A percentile compares a stretch with the other conserved stretches of the same genome.
These are phyloP conservation scores for Talaromyces funiculosus DNA, from an alignment of 2,329 filamentous ascomycete species.

Conservation along the genomic window DNA sequence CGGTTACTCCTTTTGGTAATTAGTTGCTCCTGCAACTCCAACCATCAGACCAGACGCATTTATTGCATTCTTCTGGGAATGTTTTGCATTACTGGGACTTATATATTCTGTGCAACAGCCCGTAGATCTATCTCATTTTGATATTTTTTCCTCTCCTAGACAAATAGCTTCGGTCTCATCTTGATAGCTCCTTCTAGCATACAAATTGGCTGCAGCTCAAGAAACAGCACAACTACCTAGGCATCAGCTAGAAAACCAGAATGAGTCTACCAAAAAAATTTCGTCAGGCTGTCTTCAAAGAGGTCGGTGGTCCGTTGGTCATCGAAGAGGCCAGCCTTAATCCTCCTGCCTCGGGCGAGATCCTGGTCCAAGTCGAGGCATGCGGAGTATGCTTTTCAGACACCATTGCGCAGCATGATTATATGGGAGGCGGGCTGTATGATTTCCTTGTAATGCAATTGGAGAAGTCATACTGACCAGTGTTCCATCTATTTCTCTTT, in stretches of 20 bases:
- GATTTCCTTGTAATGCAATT: conserved; percentile 6
- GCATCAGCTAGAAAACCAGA: too few relatives aligned
- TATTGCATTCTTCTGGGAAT: neutral
- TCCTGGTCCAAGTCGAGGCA: conserved; percentile 66
- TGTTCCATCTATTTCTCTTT: neutral
- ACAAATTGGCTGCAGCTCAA: neutral
- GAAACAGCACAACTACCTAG: too few relatives aligned
- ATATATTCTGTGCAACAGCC: neutral
- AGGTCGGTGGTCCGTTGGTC: conserved; percentile 47
- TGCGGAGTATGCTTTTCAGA: conserved; percentile 69
- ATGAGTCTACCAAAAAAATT: conserved; percentile 56
- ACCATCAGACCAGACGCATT: neutral
- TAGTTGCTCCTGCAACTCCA: neutral
- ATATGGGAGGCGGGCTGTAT: conserved; percentile 50
- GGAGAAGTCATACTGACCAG: neutral
- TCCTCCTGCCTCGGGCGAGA: conserved; percentile 50
- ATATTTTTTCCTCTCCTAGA: neutral
- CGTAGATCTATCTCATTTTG: neutral
- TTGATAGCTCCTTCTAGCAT: neutral
- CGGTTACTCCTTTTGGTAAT: conserved; percentile 9
- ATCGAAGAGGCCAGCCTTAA: conserved; percentile 57
- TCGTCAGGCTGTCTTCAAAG: conserved; percentile 59
- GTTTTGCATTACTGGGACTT: neutral
- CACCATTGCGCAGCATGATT: conserved; percentile 42
- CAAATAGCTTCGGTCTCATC: neutral